Percentiles rank a stretch among this genome's conserved stretches.
phyloP scores from a whole-genome alignment of 768 basidiomycete species.

The Rhodosporidiobolus sp. region DNA sequence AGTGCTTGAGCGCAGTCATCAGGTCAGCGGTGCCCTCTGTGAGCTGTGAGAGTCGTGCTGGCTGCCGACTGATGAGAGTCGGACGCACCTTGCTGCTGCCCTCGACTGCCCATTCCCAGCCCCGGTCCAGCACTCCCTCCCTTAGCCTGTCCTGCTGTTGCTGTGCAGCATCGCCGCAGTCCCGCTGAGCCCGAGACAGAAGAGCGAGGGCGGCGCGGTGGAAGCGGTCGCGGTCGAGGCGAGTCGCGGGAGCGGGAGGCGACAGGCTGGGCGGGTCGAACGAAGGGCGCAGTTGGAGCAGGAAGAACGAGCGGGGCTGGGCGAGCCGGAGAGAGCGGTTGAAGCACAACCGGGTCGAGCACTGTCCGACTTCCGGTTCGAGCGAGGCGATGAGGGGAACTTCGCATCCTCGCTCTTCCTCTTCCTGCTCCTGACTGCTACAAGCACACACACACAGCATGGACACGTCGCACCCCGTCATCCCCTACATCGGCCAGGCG shows the following conservation, averaged over 20 bases:
- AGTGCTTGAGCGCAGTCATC: not conserved
- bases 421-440: not conserved
- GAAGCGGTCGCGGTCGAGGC: not conserved
- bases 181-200: not conserved
- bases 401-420: not conserved
- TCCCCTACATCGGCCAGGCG: constrained; percentile 34
- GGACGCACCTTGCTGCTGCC: not conserved
- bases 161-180: no score
- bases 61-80: not conserved
- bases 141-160: not conserved
- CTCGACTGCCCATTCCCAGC: not conserved
- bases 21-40: not conserved
- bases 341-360: not conserved
- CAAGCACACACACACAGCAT: not conserved
- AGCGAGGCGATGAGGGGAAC: not conserved
- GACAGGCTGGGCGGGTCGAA: no score
- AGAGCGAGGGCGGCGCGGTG: no score
- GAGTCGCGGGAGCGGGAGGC: no score
- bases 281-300: no score
- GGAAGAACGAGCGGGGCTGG: no score
- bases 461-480: constrained; percentile 34
- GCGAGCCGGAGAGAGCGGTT: not conserved
- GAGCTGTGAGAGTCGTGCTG: not conserved
- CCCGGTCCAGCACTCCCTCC: not conserved
- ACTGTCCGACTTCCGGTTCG: not conserved